Percentiles rank a stretch among this genome's conserved stretches.
Conservation (phyloP, 1,284 basidiomycete genomes). For the Microbotryum violaceum region DNA sequence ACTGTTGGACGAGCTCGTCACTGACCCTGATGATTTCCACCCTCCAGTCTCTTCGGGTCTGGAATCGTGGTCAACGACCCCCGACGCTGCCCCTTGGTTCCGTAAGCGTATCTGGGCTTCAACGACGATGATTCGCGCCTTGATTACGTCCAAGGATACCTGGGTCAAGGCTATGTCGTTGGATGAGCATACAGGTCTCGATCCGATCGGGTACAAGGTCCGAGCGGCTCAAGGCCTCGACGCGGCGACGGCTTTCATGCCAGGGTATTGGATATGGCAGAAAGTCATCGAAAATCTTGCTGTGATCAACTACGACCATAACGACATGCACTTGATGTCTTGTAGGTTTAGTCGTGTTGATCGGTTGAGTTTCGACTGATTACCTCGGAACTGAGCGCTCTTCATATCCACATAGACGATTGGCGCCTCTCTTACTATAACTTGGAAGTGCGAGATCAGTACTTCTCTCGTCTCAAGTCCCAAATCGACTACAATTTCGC, state of each 20-base stretch:
- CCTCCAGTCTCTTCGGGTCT: conserved; percentile 45
- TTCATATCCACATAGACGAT: conserved; percentile 14
- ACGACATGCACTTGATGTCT: conserved; percentile 57
- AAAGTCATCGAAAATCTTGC: conserved; percentile 34
- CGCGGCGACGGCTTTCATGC: conserved; percentile 82
- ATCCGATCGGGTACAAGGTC: conserved; percentile 76
- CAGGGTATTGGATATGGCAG: conserved; percentile 47
- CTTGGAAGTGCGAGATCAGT: conserved; percentile 80
- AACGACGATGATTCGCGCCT: conserved; percentile 71
- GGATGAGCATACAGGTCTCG: conserved; percentile 80
- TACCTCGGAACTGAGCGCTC: background rate
- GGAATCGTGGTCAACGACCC: conserved; percentile 76
- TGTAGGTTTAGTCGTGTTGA: too few species aligned
- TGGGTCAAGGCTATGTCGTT: conserved; percentile 89
- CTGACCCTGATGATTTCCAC: background rate
- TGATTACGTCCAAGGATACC: conserved; percentile 70
- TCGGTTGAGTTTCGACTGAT: background rate
- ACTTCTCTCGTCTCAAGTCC: conserved; percentile 78
- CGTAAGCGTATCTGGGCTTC: conserved; percentile 81
- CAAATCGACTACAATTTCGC: conserved; percentile 74
- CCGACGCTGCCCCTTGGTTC: conserved; percentile 70
- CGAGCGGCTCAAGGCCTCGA: conserved; percentile 81
- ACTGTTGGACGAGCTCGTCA: background rate
- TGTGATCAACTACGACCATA: conserved; percentile 81
- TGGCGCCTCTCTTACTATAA: conserved; percentile 58